These are phyloP conservation scores for Naegleria fowleri DNA, from an alignment of 208 protist genomes.

Conservation along the genomic window DNA sequence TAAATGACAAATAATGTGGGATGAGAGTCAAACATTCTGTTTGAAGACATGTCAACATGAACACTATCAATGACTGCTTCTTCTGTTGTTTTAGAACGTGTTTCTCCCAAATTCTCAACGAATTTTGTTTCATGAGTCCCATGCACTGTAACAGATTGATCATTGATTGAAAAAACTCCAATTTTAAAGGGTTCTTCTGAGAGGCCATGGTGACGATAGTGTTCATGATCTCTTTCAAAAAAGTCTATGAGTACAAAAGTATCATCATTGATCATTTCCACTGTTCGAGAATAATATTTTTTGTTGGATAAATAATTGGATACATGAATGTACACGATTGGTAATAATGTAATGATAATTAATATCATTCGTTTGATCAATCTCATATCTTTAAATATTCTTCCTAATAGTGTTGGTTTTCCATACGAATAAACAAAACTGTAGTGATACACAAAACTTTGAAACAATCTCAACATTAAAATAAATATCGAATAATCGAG, in stretches of 20 bases:
- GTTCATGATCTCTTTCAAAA: not conserved
- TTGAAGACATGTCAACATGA: not conserved
- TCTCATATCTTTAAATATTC: not conserved
- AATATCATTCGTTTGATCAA: not conserved
- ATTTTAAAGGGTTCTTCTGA: not conserved
- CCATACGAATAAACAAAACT: not conserved
- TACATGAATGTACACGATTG: not conserved
- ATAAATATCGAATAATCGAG: not conserved
- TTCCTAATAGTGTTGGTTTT: not conserved
- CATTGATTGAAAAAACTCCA: not conserved
- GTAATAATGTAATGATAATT: not conserved
- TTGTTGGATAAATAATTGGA: not conserved
- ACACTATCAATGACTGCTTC: not conserved
- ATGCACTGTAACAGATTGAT: not conserved
- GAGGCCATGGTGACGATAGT: too few relatives aligned
- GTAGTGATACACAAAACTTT: not conserved
- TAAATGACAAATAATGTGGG: not conserved
- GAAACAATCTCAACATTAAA: not conserved
- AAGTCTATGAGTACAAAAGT: not conserved
- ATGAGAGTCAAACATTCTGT: not conserved
- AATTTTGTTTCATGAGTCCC: not conserved
- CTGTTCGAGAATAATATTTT: not conserved
- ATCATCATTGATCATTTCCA: not conserved
- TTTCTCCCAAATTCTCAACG: not conserved
- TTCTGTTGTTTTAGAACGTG: not conserved